Evolutionary conservation across 2,329 filamentous ascomycete genomes (phyloP), one percentile per base, ranked within the genome.

Genomic region (Ophiocordyceps camponoti-floridani): DNA sequence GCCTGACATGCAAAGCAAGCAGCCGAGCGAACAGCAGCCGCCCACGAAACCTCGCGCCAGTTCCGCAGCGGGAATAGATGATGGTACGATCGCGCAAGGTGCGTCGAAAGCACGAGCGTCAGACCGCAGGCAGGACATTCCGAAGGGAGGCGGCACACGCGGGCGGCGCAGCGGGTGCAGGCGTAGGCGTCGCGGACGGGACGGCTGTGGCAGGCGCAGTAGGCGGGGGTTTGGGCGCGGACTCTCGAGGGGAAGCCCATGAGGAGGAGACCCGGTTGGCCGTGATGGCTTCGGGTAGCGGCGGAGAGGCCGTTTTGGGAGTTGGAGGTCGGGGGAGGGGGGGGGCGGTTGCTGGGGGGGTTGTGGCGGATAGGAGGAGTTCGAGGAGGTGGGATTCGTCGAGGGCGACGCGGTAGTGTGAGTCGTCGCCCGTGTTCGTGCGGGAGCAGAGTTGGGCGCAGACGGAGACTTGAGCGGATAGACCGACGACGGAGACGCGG

Each of bases 221-320:
- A 77, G 47, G 82, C 87, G 44, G 73, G 66, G 5, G 79, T 73
- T 23, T 69, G 69, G 33, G 67, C 68, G 2, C 77, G 70, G 44
- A 85, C 84, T 35, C 88, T 76, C 6, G 85, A 93, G 0, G 91
- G 91, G 56, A 98, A 98, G 4, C 91, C 91, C 89, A 98, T 98
- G 84, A 94, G 93, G 26, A 98, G 74, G 38, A 98, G 68, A 45
- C 74, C 78, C 1, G 76, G 71, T 9, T 70, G 70, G 48, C 67
- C 70, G 53, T 74, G 70, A 50, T 74, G 72, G 45, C 84, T 77
- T 3, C 3, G 23, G 28, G 12, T 30, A 9, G 28, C 9, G 9
- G 12, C 28, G 23, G 23, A 9, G 28, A 9, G 9, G 28, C 28
- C 28, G 28, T 12, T 12, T 9, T 12, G 28, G 28, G 28, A n/a